Evolutionary conservation across 2,329 filamentous ascomycete genomes (phyloP).

Genomic region (Aaosphaeria arxii): DNA sequence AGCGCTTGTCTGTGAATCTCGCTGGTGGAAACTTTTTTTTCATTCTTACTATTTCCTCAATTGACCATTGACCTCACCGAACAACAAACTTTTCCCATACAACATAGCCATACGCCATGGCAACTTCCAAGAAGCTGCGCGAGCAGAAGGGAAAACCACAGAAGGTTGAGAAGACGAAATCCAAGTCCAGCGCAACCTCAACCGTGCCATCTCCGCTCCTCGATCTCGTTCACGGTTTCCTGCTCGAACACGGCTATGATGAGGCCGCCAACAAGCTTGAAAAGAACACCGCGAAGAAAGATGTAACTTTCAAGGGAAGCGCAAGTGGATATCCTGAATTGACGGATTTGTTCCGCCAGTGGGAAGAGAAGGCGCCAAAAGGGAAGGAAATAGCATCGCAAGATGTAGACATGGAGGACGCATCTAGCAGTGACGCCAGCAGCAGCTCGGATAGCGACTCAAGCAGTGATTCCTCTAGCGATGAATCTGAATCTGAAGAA

Average conservation of each 20-base stretch:
- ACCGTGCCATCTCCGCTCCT: conserved; percentile 21
- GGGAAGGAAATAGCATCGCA: conserved; percentile 16
- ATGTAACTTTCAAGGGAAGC: conserved; percentile 1
- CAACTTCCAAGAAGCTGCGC: conserved; percentile 1
- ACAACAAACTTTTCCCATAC: no score
- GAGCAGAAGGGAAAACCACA: conserved; percentile 1
- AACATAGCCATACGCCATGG: neutral
- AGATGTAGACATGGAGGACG: conserved; percentile 24
- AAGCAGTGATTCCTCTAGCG: conserved; percentile 7
- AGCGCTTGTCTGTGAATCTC: no score
- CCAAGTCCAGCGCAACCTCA: conserved; percentile 4
- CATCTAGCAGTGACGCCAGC: conserved; percentile 20
- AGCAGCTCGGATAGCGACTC: conserved; percentile 25
- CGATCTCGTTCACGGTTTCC: conserved; percentile 32
- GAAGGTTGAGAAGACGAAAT: conserved; percentile 1
- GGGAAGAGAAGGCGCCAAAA: conserved; percentile 17
- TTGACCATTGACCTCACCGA: no score
- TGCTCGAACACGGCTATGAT: conserved; percentile 31
- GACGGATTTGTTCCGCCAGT: conserved; percentile 22
- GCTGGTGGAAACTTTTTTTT: no score
- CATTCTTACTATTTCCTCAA: no score
- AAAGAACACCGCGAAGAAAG: conserved; percentile 5
- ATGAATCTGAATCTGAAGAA: conserved; percentile 6
- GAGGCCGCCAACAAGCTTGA: conserved; percentile 28
- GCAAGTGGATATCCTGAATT: conserved; percentile 17